A percentile compares a stretch with the other conserved stretches of the same genome.
Conservation (phyloP, 352 stramenopile genomes). For the Globisporangium rhizosaccharum region DNA sequence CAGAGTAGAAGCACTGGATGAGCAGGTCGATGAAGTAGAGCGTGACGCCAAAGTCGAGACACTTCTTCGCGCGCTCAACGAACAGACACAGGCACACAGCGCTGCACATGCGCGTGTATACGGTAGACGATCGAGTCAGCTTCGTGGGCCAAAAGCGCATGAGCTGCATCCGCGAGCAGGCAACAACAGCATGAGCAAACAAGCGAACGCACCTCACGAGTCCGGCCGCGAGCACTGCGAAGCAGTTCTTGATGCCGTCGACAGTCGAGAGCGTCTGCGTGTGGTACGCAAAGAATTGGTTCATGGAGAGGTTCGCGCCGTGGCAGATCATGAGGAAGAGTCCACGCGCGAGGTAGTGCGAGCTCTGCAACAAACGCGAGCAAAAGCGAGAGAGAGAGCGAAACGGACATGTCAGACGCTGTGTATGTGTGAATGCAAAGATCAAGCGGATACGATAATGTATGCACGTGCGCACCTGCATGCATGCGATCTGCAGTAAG, state of each 20-base stretch:
- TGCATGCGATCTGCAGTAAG: constrained; percentile 79
- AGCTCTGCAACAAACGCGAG: constrained; percentile 32
- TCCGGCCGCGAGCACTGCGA: constrained; percentile 54
- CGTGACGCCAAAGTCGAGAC: constrained; percentile 87
- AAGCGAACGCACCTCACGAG: constrained; percentile 34
- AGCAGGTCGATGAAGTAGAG: constrained; percentile 87
- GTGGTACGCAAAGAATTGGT: constrained; percentile 86
- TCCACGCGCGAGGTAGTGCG: constrained; percentile 74
- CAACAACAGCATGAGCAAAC: neutral
- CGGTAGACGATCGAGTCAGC: neutral
- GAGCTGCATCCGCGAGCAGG: neutral
- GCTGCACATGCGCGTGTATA: constrained; percentile 15
- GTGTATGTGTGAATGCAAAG: neutral
- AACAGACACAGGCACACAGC: constrained; percentile 74
- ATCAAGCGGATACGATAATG: neutral
- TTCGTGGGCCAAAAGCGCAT: neutral
- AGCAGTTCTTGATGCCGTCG: constrained; percentile 78
- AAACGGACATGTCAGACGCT: neutral
- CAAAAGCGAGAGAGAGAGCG: neutral
- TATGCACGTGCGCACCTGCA: constrained; percentile 53
- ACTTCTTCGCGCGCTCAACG: constrained; percentile 88
- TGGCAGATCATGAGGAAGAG: constrained; percentile 77
- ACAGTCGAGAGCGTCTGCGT: constrained; percentile 67
- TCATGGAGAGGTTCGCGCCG: constrained; percentile 52
- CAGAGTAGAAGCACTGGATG: constrained; percentile 77